Conservation (phyloP, 2,329 filamentous ascomycete species). For the Colletotrichum echinochloae region DNA sequence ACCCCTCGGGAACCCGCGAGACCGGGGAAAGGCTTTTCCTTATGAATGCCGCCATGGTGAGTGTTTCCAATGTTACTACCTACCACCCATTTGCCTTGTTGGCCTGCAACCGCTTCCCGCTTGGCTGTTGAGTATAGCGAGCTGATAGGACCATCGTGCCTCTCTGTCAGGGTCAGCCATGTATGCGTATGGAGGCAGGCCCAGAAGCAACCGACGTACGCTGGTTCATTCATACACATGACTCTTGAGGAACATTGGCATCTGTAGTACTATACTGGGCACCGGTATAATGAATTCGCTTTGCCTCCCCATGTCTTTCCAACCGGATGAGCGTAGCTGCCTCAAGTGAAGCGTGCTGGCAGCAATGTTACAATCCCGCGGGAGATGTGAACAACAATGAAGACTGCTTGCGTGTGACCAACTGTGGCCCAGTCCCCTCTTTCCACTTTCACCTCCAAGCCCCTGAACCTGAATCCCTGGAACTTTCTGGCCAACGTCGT, state of each 20-base stretch:
- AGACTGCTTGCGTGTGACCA: background rate
- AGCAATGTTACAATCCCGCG: background rate
- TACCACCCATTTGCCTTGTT: background rate
- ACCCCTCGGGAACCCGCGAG: too few relatives aligned
- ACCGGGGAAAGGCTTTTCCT: background rate
- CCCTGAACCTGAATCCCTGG: background rate
- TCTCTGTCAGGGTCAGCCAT: background rate
- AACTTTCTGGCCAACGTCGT: background rate
- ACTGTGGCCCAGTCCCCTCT: background rate
- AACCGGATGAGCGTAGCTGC: too few relatives aligned
- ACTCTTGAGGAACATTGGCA: background rate
- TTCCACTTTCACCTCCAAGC: background rate
- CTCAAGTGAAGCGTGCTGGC: background rate
- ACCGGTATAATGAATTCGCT: background rate
- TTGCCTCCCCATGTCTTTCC: background rate
- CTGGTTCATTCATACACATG: background rate
- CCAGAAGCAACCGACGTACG: background rate
- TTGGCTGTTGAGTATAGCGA: background rate
- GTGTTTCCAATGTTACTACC: too few relatives aligned
- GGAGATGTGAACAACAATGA: background rate
- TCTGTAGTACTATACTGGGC: background rate
- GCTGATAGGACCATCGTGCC: background rate
- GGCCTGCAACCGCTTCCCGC: background rate
- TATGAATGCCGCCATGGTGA: fast-evolving
- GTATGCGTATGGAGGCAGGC: background rate